Conservation (phyloP, 331 rosid species). For the Quercus tomentella region DNA sequence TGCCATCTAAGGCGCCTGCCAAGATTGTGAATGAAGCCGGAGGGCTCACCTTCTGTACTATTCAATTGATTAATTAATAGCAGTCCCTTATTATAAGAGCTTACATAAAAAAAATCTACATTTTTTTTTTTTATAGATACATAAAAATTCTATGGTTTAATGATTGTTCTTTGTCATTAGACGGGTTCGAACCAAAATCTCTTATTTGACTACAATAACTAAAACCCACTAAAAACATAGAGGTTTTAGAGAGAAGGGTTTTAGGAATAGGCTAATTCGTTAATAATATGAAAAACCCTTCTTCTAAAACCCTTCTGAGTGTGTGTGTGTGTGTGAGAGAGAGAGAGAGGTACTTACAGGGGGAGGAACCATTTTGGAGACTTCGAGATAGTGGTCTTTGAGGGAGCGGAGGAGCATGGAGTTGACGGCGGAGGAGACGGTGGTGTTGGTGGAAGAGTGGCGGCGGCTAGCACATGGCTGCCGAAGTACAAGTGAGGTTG, state of each 20-base stretch:
- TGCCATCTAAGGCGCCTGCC: conserved; percentile 66
- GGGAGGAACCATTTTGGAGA: conserved; percentile 77
- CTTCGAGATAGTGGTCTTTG: conserved; percentile 82
- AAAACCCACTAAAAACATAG: too few species aligned
- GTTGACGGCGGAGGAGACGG: conserved; percentile 56
- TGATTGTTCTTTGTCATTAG: too few species aligned
- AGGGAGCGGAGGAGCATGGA: conserved; percentile 80
- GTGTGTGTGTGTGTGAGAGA: not conserved
- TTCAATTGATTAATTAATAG: not conserved
- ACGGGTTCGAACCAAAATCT: too few species aligned
- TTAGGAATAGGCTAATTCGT: too few species aligned
- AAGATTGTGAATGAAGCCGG: conserved; percentile 70
- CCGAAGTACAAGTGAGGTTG: conserved; percentile 18
- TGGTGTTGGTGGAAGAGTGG: conserved; percentile 7
- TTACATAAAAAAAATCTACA: too few species aligned
- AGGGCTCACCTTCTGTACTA: conserved; percentile 61
- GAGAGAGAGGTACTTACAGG: conserved; percentile 40
- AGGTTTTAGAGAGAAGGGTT: too few species aligned
- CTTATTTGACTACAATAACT: too few species aligned
- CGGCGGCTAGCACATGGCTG: conserved; percentile 28
- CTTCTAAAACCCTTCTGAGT: conserved; percentile 18
- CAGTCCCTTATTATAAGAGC: not conserved
- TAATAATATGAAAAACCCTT: not conserved
- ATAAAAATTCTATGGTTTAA: too few species aligned
- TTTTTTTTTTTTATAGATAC: too few species aligned